Base-by-base conservation (phyloP, 2,329 filamentous ascomycete genomes). In the Botrytis medusae region DNA sequence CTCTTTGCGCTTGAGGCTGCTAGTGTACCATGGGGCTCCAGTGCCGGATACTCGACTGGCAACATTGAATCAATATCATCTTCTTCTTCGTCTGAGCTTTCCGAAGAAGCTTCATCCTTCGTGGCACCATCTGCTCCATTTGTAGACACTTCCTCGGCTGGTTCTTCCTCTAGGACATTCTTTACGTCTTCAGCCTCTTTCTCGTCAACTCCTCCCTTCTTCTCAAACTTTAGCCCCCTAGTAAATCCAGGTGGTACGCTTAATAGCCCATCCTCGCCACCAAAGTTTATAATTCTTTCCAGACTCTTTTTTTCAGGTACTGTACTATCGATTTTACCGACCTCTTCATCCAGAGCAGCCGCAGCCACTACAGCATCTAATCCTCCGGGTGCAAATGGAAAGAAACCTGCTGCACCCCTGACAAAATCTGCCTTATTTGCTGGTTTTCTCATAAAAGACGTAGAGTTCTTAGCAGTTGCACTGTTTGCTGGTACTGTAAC, bases 391-490 rank as follows among this genome's bases (percentile, higher is more conserved):
- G 94, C 92, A 83, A 98, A 98, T 0, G 95, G 95, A 74, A 97
- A 97, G 84, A 97, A 98, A 0, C 95, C 95, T 12, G 95, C 94
- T 51, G 93, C 95, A 22, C 96, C 96, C 75, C 95, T 89, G 20
- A 98, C 95, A 82, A 98, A 97, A 68, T 98, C 95, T 44, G 93
- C 93, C 75, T 93, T 89, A 73, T 90, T 91, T 22, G 93, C 95
- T 5, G 95, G 95, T 80, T 97, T 97, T 63, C 96, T 89, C 25
- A 93, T 85, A 59, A 98, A 86, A 8, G 94, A 97, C 0, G 95
- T 98, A 4, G 94, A 98, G 80, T 97, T 97, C 84, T 98, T 99
- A 65, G 94, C 95, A 25, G 93, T 98, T 25, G 93, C 93, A 79
- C 92, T 97, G 79, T 91, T 93, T 48, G 93, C 93, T 8, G 95